A percentile compares a stretch with the other conserved stretches of the same genome.
Evolutionary conservation across 179 eudicot species (phyloP).

Genomic region (Corrigiola litoralis): DNA sequence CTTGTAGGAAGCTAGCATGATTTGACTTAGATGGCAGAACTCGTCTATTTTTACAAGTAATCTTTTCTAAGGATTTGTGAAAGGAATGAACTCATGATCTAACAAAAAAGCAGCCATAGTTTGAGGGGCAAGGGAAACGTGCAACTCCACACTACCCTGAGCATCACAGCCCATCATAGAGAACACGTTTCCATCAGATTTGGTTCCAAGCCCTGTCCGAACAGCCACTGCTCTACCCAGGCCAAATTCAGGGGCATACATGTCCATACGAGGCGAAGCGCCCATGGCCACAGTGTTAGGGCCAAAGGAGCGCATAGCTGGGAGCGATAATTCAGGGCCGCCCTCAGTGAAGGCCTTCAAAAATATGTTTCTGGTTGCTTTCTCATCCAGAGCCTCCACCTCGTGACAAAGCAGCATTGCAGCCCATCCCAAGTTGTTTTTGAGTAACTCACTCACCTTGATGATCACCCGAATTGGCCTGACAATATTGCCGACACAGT

Average conservation of each 20-base stretch:
- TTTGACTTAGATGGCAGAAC: too few species aligned
- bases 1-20: too few species aligned
- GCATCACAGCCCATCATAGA: slow-evolving; percentile 21
- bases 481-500: slow-evolving; percentile 24
- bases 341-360: neutral
- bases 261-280: slow-evolving; percentile 30
- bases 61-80: too few species aligned
- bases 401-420: slow-evolving; percentile 11
- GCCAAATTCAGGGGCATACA: slow-evolving; percentile 34
- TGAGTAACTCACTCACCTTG: slow-evolving; percentile 16
- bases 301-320: neutral
- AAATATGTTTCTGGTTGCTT: neutral
- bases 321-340: neutral
- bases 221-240: slow-evolving; percentile 36
- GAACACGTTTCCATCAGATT: slow-evolving; percentile 30
- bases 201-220: slow-evolving; percentile 29
- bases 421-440: slow-evolving; percentile 13
- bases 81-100: slow-evolving; percentile 30
- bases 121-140: slow-evolving; percentile 22
- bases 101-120: slow-evolving; percentile 18
- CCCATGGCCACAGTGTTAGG: neutral
- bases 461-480: neutral
- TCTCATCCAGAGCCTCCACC: neutral
- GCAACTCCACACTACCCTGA: slow-evolving; percentile 29
- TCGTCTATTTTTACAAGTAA: too few species aligned